phyloP scores from a whole-genome alignment of 2,329 filamentous ascomycete genomes.

The Colletotrichum incanum region DNA sequence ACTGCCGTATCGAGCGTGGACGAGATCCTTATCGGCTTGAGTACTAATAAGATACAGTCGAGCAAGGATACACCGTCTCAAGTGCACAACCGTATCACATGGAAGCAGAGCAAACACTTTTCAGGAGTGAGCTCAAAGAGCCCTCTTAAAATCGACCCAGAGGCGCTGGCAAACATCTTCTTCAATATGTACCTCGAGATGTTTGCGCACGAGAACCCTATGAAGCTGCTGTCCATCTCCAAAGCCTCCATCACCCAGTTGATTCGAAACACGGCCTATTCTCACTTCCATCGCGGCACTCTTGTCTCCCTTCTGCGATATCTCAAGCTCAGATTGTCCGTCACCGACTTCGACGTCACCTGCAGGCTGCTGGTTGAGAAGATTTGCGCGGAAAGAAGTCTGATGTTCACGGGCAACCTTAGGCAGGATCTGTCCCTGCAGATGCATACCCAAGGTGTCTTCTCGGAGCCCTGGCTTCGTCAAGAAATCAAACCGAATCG shows the following conservation, averaged over 20 bases:
- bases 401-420: constrained; percentile 51
- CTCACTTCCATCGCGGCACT: constrained; percentile 56
- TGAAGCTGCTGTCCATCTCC: constrained; percentile 32
- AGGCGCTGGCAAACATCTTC: constrained; percentile 57
- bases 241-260: constrained; percentile 30
- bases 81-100: constrained; percentile 52
- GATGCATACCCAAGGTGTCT: constrained; percentile 54
- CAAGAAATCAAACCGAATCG: constrained; percentile 44
- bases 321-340: constrained; percentile 51
- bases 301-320: constrained; percentile 58
- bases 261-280: constrained; percentile 44
- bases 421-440: constrained; percentile 55
- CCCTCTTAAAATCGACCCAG: constrained; percentile 52
- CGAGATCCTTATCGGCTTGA: constrained; percentile 53
- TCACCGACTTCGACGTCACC: constrained; percentile 53
- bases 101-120: constrained; percentile 55
- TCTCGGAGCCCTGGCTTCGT: constrained; percentile 51
- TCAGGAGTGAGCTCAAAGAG: constrained; percentile 47
- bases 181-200: constrained; percentile 62
- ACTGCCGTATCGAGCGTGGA: constrained; percentile 58
- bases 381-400: constrained; percentile 51
- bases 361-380: constrained; percentile 50
- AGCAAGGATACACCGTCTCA: constrained; percentile 39
- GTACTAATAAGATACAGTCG: constrained; percentile 10
- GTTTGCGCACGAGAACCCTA: constrained; percentile 59